Percentiles rank a stretch among this genome's conserved stretches.
These are phyloP conservation scores for Hemisphaericaspora subhashii DNA, from an alignment of 1,139 yeast species.

Conservation along the genomic window DNA sequence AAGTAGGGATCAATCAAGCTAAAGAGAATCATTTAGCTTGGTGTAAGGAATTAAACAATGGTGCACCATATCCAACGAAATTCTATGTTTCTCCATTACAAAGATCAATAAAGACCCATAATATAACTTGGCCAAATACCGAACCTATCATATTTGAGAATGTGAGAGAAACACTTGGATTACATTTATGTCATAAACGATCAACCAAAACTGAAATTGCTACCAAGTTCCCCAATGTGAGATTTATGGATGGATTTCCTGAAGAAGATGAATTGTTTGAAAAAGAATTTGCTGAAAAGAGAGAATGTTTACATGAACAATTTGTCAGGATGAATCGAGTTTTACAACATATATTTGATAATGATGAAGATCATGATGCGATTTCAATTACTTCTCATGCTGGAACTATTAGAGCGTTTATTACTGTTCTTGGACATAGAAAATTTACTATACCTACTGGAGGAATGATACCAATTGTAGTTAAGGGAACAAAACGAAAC, in stretches of 20 bases:
- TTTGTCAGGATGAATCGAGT: conserved; percentile 49
- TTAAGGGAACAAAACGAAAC: conserved; percentile 36
- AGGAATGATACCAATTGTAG: conserved; percentile 64
- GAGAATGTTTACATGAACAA: conserved; percentile 43
- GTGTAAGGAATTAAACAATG: conserved; percentile 40
- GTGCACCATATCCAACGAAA: conserved; percentile 54
- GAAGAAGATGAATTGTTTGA: conserved; percentile 50
- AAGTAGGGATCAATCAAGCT: conserved; percentile 50
- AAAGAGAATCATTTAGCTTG: conserved; percentile 46
- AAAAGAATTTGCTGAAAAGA: conserved; percentile 40
- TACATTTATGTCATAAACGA: conserved; percentile 67
- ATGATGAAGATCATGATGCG: conserved; percentile 31
- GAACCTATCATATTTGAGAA: conserved; percentile 50
- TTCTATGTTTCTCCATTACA: conserved; percentile 67
- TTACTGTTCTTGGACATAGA: conserved; percentile 59
- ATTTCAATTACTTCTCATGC: conserved; percentile 63
- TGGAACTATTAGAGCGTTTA: conserved; percentile 59
- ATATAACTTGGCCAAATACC: conserved; percentile 53
- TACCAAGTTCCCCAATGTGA: conserved; percentile 28
- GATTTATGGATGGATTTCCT: conserved; percentile 45
- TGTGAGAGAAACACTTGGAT: conserved; percentile 67
- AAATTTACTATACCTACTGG: conserved; percentile 61
- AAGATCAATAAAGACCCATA: conserved; percentile 59
- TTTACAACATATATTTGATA: conserved; percentile 52
- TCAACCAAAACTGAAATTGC: conserved; percentile 31